These are phyloP conservation scores for Danielozyma ontarioensis DNA, from an alignment of 805 yeast species.

Conservation along the genomic window DNA sequence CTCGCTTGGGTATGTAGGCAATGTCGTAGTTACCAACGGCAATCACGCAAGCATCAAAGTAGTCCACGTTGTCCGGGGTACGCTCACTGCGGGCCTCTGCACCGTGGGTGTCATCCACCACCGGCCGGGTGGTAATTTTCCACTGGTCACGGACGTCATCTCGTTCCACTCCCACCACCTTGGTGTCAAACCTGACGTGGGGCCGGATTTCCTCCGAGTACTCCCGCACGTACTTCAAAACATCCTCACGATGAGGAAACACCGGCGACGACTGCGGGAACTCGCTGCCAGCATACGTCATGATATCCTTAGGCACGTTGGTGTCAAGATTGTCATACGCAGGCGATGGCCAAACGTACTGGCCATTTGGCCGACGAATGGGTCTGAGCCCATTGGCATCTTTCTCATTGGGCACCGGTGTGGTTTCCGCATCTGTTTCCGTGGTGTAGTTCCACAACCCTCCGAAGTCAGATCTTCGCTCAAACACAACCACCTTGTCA, in stretches of 20 bases:
- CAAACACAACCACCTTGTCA: slow-evolving; percentile 51
- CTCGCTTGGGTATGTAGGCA: slow-evolving; percentile 30
- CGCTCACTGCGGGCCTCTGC: slow-evolving; percentile 9
- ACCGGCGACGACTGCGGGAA: slow-evolving; percentile 42
- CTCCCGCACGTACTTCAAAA: slow-evolving; percentile 52
- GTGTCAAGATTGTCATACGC: slow-evolving; percentile 67
- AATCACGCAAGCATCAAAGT: slow-evolving; percentile 34
- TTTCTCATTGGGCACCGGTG: slow-evolving; percentile 16
- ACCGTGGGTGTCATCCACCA: slow-evolving; percentile 25
- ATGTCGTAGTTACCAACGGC: slow-evolving; percentile 35
- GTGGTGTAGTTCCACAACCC: slow-evolving; percentile 73
- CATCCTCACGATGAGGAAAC: slow-evolving; percentile 60
- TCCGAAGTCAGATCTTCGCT: slow-evolving; percentile 55
- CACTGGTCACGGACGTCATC: slow-evolving; percentile 27
- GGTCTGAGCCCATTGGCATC: slow-evolving; percentile 12
- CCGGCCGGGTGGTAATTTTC: slow-evolving; percentile 35
- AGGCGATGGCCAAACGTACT: slow-evolving; percentile 31
- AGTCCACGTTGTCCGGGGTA: slow-evolving; percentile 10
- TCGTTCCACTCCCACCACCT: slow-evolving; percentile 37
- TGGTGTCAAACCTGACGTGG: slow-evolving; percentile 41
- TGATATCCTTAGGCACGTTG: slow-evolving; percentile 57
- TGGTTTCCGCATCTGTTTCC: slow-evolving; percentile 14
- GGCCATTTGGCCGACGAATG: slow-evolving; percentile 5
- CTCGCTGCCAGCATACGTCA: slow-evolving; percentile 58
- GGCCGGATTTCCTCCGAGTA: slow-evolving; percentile 44